Evolutionary conservation across 441 rosid species (phyloP), one percentile per base, ranked within the genome.

Genomic region (Dalechampia spathulata): DNA sequence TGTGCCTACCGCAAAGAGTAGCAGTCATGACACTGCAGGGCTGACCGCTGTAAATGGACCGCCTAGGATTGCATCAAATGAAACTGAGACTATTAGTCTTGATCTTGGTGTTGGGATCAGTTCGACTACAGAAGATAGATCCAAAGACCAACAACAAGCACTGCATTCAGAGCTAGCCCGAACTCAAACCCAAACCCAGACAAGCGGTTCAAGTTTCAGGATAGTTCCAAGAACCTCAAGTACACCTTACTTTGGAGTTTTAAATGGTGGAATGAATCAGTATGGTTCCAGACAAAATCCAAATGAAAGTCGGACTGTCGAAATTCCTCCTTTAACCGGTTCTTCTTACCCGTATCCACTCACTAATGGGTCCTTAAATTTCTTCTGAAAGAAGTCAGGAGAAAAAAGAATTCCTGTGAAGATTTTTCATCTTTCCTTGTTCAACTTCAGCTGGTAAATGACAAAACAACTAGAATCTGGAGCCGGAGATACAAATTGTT

Each of bases 41-140:
- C 68, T 75, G 55, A 20, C 70, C 17, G 65, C 76, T 28, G 39
- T 34, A 41, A 63, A 60, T 36, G 79, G 70, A 43, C 69, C 70
- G 13, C 61, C 74, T 8, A 80, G 87, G 76, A 69, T 77, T 42
- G 66, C 74, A 69, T 52, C 80, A 1, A 82, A 77, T 25, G 91
- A 82, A 71, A 67, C 65, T 8, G 77, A 76, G 51, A 67, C 81
- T 46, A 72, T 90, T 57, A 94, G 96, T 83, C 97, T 94, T 25
- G 77, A 87, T 68, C 91, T 94, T 16, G 97, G 99, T 32, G 98
- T 90, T 12, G 99, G 97, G 62, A 81, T 90, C 12, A 63, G 72
- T 75, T 72, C 91, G 45, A 66, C 61, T 44, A 40, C 73, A 6
- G 85, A 90, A 56, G 76, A 64, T 43, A 63, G 72, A 59, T 71